Base-by-base conservation (phyloP, 2,329 filamentous ascomycete genomes). In the Blastomyces percursus region DNA sequence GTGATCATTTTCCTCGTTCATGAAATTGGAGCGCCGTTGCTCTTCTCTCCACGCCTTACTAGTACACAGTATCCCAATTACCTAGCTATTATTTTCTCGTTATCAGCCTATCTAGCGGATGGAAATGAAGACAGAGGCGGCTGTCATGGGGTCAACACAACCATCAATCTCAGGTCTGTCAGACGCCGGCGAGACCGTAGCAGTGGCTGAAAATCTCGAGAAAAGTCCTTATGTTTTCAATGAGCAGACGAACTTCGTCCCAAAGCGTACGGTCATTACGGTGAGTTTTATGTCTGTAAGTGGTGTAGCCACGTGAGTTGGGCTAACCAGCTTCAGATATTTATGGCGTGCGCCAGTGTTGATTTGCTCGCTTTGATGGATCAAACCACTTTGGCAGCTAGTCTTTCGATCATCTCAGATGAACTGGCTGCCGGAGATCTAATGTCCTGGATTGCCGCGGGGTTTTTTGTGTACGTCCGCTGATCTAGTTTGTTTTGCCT, bases 401-500 rank as follows among this genome's bases (percentile, higher is more conserved):
- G 80, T 72, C 72, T 84, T 65, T 80, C 80, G 56, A 82, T 83
- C 59, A 78, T 84, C 30, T 79, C 79, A n/a, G 77, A 78, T 64
- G 75, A 79, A 0, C 70, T 84, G 5, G 72, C 78, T 3, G 80
- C 81, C 16, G 79, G 77, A 57, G 72, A 77, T 38, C 77, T 83
- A 64, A 76, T 78, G 0, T 79, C 81, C 0, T 84, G 82, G 82
- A 81, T 84, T 54, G 80, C 81, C 1, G 78, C 77, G 9, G 81
- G 78, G 16, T 84, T 83, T 60, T 84, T 84, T 68, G 80, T 84
- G 80, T 81, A 64, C 6, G 87, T 86, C 63, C 35, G 88, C 24
- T 16, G 11, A 32, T 54, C 24, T 54, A 54, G 3, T 30, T 30
- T 38, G 35, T 2, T 2, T 11, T 27, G 1, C n/a, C 1, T 32